Evolutionary conservation across 2,329 filamentous ascomycete genomes (phyloP), one percentile per base, ranked within the genome.

Genomic region (Fusarium sp.): DNA sequence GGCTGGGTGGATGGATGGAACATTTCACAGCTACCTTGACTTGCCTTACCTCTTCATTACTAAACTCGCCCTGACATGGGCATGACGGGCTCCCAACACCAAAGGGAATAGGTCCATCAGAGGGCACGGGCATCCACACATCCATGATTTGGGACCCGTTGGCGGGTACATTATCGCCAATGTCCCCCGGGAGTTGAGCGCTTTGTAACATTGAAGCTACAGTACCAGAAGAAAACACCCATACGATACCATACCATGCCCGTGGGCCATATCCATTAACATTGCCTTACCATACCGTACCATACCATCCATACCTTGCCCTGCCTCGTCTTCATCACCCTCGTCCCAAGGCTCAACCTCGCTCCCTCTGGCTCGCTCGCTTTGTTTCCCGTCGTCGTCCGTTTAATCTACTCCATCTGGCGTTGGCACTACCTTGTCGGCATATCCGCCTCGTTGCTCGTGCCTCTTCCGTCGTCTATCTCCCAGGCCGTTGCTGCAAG

Each of bases 111-210:
- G 26, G 60, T 50, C 19, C 33, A 64, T 57, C 44, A 66, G 26
- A 62, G 61, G 60, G 63, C 64, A 70, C 67, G 67, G 57, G 49
- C 58, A 61, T 62, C 53, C 49, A 50, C 56, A 47, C 32, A 50
- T 59, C 46, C 50, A 62, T 64, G 56, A 46, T 53, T 56, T 59
- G 54, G 64, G 53, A 35, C 64, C 56, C 49, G 64, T 62, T 60
- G 67, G 54, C 65, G 56, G 71, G 71, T 73, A 73, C 71, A 67
- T 73, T 65, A 72, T 72, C 71, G 56, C 54, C 62, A 73, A 65
- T 65, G 49, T 72, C 71, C 71, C 71, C 69, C 56, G 47, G 58
- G 58, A 56, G 53, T 41, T 50, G 57, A 50, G 49, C 65, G 63
- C 37, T 71, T 70, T 68, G 71, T 69, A 66, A 69, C 60, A 39